These are phyloP conservation scores for Colletotrichum liriopes DNA, from an alignment of 2,329 filamentous ascomycete species.

Conservation along the genomic window DNA sequence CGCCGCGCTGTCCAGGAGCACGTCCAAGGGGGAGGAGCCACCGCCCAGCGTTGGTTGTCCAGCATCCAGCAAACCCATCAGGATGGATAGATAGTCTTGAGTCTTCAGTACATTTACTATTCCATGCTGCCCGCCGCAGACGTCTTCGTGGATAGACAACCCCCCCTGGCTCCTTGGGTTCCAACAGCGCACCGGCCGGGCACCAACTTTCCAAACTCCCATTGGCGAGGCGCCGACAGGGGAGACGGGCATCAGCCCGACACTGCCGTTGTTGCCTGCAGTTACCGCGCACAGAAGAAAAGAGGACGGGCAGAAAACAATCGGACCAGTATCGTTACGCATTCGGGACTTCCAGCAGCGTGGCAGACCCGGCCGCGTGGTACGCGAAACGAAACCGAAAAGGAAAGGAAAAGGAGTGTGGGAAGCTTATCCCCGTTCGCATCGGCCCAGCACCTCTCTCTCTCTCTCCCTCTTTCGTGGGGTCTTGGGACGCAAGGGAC, in stretches of 20 bases:
- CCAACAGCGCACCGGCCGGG: not conserved
- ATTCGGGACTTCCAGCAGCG: not conserved
- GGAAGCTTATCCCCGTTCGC: constrained; percentile 16
- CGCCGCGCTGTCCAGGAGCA: constrained; percentile 18
- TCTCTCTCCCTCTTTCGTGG: not conserved
- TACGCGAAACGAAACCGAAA: constrained; percentile 11
- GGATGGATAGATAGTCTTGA: not conserved
- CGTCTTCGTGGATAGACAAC: not conserved
- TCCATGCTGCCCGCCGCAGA: not conserved
- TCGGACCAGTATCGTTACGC: not conserved
- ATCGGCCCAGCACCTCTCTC: not conserved
- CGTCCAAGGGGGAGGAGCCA: constrained; percentile 4
- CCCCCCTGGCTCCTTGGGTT: not conserved
- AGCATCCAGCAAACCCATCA: not conserved
- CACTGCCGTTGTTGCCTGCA: not conserved
- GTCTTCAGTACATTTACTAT: not conserved
- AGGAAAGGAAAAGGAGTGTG: no score
- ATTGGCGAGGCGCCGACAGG: not conserved
- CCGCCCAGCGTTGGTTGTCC: not conserved
- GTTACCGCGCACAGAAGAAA: not conserved
- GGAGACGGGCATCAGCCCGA: not conserved
- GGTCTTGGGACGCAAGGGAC: not conserved
- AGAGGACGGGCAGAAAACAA: constrained; percentile 3
- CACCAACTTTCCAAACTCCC: not conserved
- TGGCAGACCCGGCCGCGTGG: constrained; percentile 21